phyloP scores from a whole-genome alignment of 208 protist genomes.

The Trichomonas tenax region DNA sequence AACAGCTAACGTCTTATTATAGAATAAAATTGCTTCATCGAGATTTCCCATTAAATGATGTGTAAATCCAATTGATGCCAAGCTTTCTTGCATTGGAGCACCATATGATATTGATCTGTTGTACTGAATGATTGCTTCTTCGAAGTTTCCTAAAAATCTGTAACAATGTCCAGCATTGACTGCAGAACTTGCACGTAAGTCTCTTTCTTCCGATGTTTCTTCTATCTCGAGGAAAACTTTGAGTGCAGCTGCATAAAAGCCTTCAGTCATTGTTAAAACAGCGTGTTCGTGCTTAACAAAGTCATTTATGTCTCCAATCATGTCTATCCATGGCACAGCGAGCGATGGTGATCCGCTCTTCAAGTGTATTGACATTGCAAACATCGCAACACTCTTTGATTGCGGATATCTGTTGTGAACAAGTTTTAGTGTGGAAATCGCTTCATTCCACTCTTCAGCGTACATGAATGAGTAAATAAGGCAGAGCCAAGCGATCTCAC shows the following conservation, averaged over 20 bases:
- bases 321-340: not conserved
- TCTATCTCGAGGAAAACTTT: not conserved
- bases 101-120: not conserved
- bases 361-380: not conserved
- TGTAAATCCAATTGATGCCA: slow-evolving; percentile 15
- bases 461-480: not conserved
- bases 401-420: not conserved
- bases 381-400: not conserved
- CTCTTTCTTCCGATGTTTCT: not conserved
- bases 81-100: not conserved
- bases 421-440: not conserved
- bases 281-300: not conserved
- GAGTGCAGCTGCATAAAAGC: not conserved
- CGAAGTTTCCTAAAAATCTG: not conserved
- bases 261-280: not conserved
- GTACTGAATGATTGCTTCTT: not conserved
- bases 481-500: not conserved
- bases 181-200: not conserved
- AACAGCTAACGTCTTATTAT: not conserved
- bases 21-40: not conserved
- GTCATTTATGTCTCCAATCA: not conserved
- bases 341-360: not conserved
- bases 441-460: not conserved
- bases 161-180: not conserved
- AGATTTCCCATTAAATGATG: not conserved